These are phyloP conservation scores for Colletotrichum trifolii DNA, from an alignment of 2,329 filamentous ascomycete species.

Conservation along the genomic window DNA sequence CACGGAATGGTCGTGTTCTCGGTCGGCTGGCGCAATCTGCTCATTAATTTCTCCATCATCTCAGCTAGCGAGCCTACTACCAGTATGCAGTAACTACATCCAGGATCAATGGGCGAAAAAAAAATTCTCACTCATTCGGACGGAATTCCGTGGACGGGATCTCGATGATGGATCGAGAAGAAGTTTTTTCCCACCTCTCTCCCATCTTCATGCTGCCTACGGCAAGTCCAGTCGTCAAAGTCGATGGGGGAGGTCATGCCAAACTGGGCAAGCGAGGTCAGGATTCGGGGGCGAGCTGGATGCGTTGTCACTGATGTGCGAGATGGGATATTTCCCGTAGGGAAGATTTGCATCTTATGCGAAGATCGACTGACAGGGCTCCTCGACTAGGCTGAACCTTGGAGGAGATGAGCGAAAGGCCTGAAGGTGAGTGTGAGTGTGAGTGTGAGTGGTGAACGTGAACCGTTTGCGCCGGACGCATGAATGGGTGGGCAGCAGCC, in stretches of 20 bases:
- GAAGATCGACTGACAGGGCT: constrained; percentile 35
- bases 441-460: too few relatives aligned
- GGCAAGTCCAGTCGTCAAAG: neutral
- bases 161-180: constrained; percentile 27
- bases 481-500: neutral
- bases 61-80: constrained; percentile 11
- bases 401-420: neutral
- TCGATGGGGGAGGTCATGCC: constrained; percentile 13
- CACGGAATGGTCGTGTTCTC: too few relatives aligned
- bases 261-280: constrained; percentile 23
- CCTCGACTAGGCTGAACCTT: constrained; percentile 33
- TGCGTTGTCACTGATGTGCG: constrained; percentile 36
- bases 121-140: constrained; percentile 15
- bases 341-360: constrained; percentile 37
- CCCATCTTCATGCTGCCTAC: neutral
- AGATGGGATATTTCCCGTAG: constrained; percentile 37
- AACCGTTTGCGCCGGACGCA: constrained; percentile 14
- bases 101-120: neutral
- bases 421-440: too few relatives aligned
- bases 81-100: neutral
- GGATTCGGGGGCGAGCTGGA: constrained; percentile 29
- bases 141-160: constrained; percentile 24
- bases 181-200: neutral
- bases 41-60: constrained; percentile 24
- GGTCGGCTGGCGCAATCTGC: neutral